These are phyloP conservation scores for Boletus patriciae DNA, from an alignment of 768 basidiomycete species.

Conservation along the genomic window DNA sequence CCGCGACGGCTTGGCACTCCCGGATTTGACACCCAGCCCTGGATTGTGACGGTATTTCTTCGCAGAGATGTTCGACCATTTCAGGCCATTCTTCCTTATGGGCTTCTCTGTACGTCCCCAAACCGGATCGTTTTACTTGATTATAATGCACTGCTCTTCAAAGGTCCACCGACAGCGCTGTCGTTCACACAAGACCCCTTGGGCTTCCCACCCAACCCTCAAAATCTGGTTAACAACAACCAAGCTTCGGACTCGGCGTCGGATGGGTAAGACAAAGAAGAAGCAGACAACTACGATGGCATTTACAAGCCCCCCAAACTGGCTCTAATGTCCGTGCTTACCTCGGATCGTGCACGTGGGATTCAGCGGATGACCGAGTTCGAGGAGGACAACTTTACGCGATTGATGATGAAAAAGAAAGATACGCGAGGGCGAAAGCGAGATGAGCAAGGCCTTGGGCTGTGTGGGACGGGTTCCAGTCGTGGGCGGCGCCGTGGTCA, in stretches of 20 bases:
- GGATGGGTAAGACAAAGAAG: conserved; percentile 60
- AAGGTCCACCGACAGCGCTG: too few species aligned
- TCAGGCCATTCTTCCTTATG: conserved; percentile 92
- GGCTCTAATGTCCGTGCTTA: conserved; percentile 75
- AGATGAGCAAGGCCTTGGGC: conserved; percentile 86
- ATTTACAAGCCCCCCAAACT: conserved; percentile 86
- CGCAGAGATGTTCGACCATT: conserved; percentile 99
- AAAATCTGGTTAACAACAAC: too few species aligned
- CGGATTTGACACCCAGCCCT: conserved; percentile 90
- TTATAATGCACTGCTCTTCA: neutral
- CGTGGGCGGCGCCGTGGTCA: conserved; percentile 59
- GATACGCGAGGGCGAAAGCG: conserved; percentile 68
- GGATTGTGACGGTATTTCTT: conserved; percentile 99
- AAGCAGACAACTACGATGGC: conserved; percentile 37
- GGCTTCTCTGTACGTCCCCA: conserved; percentile 73
- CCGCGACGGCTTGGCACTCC: conserved; percentile 64
- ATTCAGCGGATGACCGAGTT: conserved; percentile 80
- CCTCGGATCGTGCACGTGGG: conserved; percentile 69
- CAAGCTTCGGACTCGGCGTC: conserved; percentile 35
- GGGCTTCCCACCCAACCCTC: conserved; percentile 75
- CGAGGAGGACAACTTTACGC: conserved; percentile 93
- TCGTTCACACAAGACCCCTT: conserved; percentile 87
- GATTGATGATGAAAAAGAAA: conserved; percentile 87
- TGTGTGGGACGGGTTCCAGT: conserved; percentile 67
- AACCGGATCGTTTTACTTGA: neutral